Base-by-base conservation (phyloP, 208 protist genomes). In the Trypanosomatidae sp. region DNA sequence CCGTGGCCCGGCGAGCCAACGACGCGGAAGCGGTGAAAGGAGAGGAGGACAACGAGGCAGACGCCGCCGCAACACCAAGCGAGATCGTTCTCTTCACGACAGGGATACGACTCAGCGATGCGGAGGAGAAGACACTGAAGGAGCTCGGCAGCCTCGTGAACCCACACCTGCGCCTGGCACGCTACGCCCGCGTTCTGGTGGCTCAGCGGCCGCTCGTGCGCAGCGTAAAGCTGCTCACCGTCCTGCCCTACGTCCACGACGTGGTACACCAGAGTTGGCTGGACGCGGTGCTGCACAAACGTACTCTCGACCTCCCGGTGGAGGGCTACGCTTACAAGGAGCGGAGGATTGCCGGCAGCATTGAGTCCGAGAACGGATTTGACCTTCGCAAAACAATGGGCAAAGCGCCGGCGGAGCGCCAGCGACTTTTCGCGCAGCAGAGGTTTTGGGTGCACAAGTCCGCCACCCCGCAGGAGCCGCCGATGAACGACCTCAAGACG, bases 221-320 rank as follows among this genome's bases (percentile, higher is more conserved):
- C 39, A 95, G 91, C 46, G 79, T 95, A 28, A 95, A 95, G 71
- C 77, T 95, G 59, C 77, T 95, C 39, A 90, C 88, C 0, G 86
- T 86, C 28, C 72, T 93, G 43, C 88, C 88, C 1, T 90, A 77
- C 49, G 77, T 93, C 9, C 28, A 84, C 3, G 58, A 77, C 17
- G 47, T 95, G 1, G 88, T 92, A 66, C 49, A 86, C 8, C 50
- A 73, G 15, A 55, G 66, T 9, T 95, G 91, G 88, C 79, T 95
- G 30, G 60, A 86, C 52, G 83, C 76, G 25, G 71, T 84, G 43
- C 68, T 93, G 49, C 74, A 76, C 67, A 75, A 70, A 1, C 50
- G 71, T 44, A 71, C 58, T 15, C 55, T 66, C 25, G 47, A 76
- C 52, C 15, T 76, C 33, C 52, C 75, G 12, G 4, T 69, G 22